These are phyloP conservation scores for Chytridium lagenaria DNA, from an alignment of 371 early-diverging fungal species.

Conservation along the genomic window DNA sequence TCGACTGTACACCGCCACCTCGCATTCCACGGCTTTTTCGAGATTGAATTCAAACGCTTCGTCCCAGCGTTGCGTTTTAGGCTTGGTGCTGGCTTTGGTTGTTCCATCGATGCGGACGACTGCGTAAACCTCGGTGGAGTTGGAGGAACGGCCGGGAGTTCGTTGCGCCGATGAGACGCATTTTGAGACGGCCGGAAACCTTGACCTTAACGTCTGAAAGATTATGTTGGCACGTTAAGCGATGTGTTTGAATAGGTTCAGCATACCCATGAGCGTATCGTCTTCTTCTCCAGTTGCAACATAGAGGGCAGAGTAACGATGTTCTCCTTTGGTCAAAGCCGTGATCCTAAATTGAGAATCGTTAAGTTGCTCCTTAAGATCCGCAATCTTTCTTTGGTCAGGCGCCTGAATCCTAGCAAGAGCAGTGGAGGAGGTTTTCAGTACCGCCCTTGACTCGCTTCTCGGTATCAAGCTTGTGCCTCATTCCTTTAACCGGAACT, in stretches of 20 bases:
- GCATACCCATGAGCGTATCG: conserved; percentile 35
- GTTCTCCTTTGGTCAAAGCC: conserved; percentile 47
- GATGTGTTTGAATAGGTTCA: not conserved
- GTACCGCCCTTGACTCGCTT: conserved; percentile 81
- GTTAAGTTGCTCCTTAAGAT: conserved; percentile 44
- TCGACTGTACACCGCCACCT: conserved; percentile 53
- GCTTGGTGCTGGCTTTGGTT: conserved; percentile 43
- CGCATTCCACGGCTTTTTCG: conserved; percentile 56
- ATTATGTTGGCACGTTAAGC: not conserved
- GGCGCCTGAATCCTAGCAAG: conserved; percentile 2
- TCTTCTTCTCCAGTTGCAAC: conserved; percentile 44
- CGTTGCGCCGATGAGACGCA: conserved; percentile 45
- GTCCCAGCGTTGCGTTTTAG: conserved; percentile 46
- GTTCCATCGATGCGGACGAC: conserved; percentile 49
- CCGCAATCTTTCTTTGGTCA: conserved; percentile 34
- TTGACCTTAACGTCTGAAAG: conserved; percentile 33
- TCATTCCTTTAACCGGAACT: conserved; percentile 86
- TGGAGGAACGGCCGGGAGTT: conserved; percentile 47
- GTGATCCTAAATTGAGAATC: conserved; percentile 46
- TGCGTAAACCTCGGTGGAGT: conserved; percentile 48
- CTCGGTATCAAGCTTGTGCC: conserved; percentile 89
- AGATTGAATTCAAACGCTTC: conserved; percentile 52
- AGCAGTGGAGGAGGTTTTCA: conserved; percentile 60
- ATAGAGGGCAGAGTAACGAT: conserved; percentile 44
- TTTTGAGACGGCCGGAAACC: conserved; percentile 45